phyloP scores from a whole-genome alignment of 2,329 filamentous ascomycete genomes.

The Emericellopsis cladophorae region DNA sequence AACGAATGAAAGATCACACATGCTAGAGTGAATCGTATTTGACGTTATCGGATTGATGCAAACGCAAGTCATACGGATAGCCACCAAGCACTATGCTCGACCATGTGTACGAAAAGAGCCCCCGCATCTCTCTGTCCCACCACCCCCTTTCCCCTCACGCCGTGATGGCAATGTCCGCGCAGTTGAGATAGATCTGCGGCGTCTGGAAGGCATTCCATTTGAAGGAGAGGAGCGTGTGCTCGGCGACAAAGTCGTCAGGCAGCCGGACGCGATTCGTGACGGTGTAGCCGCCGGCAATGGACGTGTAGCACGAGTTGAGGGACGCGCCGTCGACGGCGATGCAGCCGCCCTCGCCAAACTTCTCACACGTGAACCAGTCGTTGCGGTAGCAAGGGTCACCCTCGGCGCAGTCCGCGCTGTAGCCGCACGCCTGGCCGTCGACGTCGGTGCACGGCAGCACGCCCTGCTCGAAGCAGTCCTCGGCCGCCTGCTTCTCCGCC shows the following conservation, averaged over 20 bases:
- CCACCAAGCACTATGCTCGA: too few species aligned
- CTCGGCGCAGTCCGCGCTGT: constrained; percentile 30
- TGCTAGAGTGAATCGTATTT: too few species aligned
- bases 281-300: constrained; percentile 38
- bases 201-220: constrained; percentile 44
- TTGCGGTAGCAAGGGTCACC: constrained; percentile 30
- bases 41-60: too few species aligned
- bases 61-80: too few species aligned
- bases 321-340: constrained; percentile 31
- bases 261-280: constrained; percentile 38
- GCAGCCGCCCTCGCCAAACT: constrained; percentile 24
- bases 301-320: constrained; percentile 33
- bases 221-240: constrained; percentile 37
- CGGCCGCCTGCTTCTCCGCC: constrained; percentile 38
- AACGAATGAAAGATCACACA: too few species aligned
- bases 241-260: constrained; percentile 30
- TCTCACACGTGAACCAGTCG: constrained; percentile 42
- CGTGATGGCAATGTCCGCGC: constrained; percentile 35
- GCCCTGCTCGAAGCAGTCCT: constrained; percentile 36
- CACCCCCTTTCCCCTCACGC: too few species aligned
- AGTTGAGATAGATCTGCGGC: constrained; percentile 37
- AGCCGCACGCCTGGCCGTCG: constrained; percentile 32
- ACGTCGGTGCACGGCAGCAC: constrained; percentile 35
- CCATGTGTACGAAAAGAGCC: too few species aligned
- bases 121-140: too few species aligned